Percentiles rank a stretch among this genome's conserved stretches.
These are phyloP conservation scores for Yamadazyma siamensis DNA, from an alignment of 1,139 yeast genomes.

Conservation along the genomic window DNA sequence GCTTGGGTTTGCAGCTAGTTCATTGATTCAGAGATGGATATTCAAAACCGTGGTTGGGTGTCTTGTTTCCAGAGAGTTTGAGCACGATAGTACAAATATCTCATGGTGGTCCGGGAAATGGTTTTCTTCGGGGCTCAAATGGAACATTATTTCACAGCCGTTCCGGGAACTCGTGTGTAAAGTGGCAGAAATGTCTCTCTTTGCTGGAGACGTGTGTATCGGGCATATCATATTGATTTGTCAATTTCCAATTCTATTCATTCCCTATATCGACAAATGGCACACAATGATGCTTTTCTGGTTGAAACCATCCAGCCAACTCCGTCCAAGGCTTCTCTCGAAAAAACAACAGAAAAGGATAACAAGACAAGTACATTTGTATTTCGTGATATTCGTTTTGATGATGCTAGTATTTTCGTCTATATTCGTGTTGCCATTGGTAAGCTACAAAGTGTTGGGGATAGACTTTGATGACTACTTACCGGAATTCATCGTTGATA, in stretches of 20 bases:
- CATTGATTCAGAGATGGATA: slow-evolving; percentile 42
- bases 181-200: slow-evolving; percentile 50
- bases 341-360: slow-evolving; percentile 30
- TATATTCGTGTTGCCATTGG: slow-evolving; percentile 40
- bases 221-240: slow-evolving; percentile 50
- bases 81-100: slow-evolving; percentile 46
- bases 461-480: slow-evolving; percentile 35
- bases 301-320: slow-evolving; percentile 62
- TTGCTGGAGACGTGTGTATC: slow-evolving; percentile 49
- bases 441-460: slow-evolving; percentile 25
- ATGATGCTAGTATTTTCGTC: slow-evolving; percentile 33
- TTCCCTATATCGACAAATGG: slow-evolving; percentile 66
- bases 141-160: slow-evolving; percentile 51
- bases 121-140: slow-evolving; percentile 52
- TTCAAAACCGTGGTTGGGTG: slow-evolving; percentile 36
- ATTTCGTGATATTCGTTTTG: slow-evolving; percentile 35
- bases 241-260: slow-evolving; percentile 50
- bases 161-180: slow-evolving; percentile 54
- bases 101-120: slow-evolving; percentile 75
- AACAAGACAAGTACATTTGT: slow-evolving; percentile 30
- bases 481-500: slow-evolving; percentile 29
- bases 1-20: slow-evolving; percentile 43
- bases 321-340: slow-evolving; percentile 37
- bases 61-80: slow-evolving; percentile 48
- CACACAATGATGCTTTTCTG: slow-evolving; percentile 80